These are phyloP conservation scores for Fremontodendron californicum DNA, from an alignment of 345 rosid species.

Conservation along the genomic window DNA sequence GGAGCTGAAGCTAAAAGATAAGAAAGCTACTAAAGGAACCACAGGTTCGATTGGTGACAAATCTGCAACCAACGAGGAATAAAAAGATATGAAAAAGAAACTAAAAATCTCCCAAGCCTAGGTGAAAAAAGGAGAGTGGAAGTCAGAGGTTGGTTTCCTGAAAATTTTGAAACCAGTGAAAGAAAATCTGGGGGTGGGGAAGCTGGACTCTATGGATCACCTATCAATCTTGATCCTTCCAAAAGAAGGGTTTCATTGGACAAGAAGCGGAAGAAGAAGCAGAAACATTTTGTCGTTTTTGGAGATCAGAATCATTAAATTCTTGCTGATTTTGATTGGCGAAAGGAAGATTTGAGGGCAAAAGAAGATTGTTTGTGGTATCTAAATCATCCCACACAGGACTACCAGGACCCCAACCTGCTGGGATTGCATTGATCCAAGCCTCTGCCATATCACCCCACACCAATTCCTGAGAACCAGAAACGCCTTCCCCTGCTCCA, in stretches of 20 bases:
- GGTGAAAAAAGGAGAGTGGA: constrained; percentile 3
- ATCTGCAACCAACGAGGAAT: constrained; percentile 33
- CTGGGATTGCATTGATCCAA: constrained; percentile 78
- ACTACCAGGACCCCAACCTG: constrained; percentile 89
- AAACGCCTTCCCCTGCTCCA: constrained; percentile 25
- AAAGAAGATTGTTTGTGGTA: constrained; percentile 37
- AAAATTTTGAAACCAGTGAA: constrained; percentile 32
- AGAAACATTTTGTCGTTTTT: constrained; percentile 29
- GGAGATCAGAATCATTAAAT: constrained; percentile 27
- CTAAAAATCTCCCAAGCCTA: too few species aligned
- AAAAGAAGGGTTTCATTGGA: constrained; percentile 62
- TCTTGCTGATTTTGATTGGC: constrained; percentile 32
- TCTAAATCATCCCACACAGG: constrained; percentile 94
- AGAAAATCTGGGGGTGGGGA: constrained; percentile 12
- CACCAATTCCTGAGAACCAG: constrained; percentile 39
- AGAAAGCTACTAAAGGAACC: background rate
- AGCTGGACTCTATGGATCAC: background rate
- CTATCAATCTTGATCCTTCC: constrained; percentile 46
- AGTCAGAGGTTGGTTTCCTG: constrained; percentile 21
- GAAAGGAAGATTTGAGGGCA: constrained; percentile 48
- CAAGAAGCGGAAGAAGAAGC: constrained; percentile 42
- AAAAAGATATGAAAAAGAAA: too few species aligned
- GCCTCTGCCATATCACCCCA: constrained; percentile 82
- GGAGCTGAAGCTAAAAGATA: background rate
- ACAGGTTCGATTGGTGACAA: constrained; percentile 38